Base-by-base conservation (phyloP, 2,329 filamentous ascomycete genomes). In the Pseudopithomyces chartarum region DNA sequence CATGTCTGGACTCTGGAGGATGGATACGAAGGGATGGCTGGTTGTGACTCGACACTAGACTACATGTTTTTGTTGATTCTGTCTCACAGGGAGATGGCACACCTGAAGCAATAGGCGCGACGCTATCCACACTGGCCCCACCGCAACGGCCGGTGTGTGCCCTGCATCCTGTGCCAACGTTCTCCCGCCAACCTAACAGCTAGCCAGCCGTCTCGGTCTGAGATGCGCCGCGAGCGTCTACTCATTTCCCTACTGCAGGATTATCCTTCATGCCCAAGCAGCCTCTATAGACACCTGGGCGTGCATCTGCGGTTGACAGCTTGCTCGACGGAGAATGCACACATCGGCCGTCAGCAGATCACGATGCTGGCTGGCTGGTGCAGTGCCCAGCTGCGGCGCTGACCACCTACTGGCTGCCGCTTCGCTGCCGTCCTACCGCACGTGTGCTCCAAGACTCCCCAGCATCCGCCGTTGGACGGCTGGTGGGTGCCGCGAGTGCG, bases 351-450 rank as follows among this genome's bases (percentile, higher is more conserved):
- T 34, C 54, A 56, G 42, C 54, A 45, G 50, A 53, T 57, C 52
- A 55, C 39, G 40, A 49, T 40, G 33, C 43, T 8, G 26, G 26
- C 26, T 8, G 26, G 8, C 26, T 8, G 19, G n/a, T n/a, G n/a
- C n/a, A 38, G 36, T 36, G 44, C 43, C 8, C 36, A 23, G 40
- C 39, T 48, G 56, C 47, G 52, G 36, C 19, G 43, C 36, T 33
- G 46, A 32, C 20, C 12, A 40, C 29, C 47, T 48, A 48, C 26
- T 48, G 46, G 53, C 45, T 26, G 57, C 57, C 42, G 48, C 40
- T 29, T 46, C 33, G 53, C 57, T 46, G 48, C 40, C 29, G 51
- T 60, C 58, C 52, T 44, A 45, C 55, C 19, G 43, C 11, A 34
- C 52, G 19, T 45, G 36, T 47, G 19, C 23, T 22, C 29, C 26